Evolutionary conservation across 352 stramenopile species (phyloP).

Genomic region (Nothophytophthora sp.): DNA sequence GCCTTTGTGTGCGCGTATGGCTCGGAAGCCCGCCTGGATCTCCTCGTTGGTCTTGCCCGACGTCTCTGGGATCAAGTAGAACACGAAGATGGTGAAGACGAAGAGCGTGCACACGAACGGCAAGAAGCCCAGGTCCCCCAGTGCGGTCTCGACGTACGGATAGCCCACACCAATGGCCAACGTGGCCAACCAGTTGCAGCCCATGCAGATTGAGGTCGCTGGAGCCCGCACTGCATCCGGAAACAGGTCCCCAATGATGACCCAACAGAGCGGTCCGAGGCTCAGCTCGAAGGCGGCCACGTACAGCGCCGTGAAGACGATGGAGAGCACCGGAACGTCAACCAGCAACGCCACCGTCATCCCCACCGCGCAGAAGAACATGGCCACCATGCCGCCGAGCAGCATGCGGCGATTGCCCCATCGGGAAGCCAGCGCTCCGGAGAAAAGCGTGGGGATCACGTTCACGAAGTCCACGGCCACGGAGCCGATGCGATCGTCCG

Average conservation of each 20-base stretch:
- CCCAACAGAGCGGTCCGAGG: slow-evolving; percentile 52
- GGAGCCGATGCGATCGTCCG: slow-evolving; percentile 46
- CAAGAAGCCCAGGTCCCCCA: slow-evolving; percentile 45
- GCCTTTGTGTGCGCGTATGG: neutral
- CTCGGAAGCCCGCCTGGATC: slow-evolving; percentile 52
- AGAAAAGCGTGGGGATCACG: slow-evolving; percentile 32
- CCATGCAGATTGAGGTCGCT: slow-evolving; percentile 44
- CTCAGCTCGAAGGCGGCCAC: slow-evolving; percentile 45
- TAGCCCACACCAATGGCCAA: slow-evolving; percentile 52
- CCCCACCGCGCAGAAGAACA: slow-evolving; percentile 45
- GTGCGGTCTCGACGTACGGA: slow-evolving; percentile 47
- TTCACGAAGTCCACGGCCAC: slow-evolving; percentile 27
- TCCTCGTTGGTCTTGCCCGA: slow-evolving; percentile 61
- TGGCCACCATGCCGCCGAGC: slow-evolving; percentile 39
- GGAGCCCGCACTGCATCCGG: slow-evolving; percentile 46
- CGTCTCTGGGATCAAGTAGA: slow-evolving; percentile 52
- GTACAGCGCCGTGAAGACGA: slow-evolving; percentile 49
- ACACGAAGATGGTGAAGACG: slow-evolving; percentile 47
- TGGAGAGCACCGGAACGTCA: slow-evolving; percentile 30
- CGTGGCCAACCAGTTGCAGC: slow-evolving; percentile 52
- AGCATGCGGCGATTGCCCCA: slow-evolving; percentile 50
- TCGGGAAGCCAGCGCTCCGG: slow-evolving; percentile 28
- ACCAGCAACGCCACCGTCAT: slow-evolving; percentile 26
- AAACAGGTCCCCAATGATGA: slow-evolving; percentile 54
- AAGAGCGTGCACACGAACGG: slow-evolving; percentile 53